These are phyloP conservation scores for Cladophialophora bantiana DNA, from an alignment of 2,329 filamentous ascomycete species.

Conservation along the genomic window DNA sequence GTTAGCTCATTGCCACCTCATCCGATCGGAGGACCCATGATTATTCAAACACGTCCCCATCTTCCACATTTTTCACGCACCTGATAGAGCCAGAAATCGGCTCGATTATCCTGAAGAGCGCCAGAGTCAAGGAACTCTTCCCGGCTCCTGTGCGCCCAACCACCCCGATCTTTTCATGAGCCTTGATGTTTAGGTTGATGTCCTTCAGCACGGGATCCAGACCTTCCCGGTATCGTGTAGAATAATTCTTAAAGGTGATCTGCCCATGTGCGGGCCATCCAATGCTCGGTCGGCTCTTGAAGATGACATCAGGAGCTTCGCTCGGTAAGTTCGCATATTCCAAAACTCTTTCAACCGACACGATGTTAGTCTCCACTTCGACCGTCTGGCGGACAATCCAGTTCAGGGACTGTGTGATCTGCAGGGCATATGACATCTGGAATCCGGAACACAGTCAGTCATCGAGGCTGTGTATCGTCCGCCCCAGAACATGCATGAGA, in stretches of 20 bases:
- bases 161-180: slow-evolving; percentile 97
- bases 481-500: slow-evolving; percentile 1
- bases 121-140: slow-evolving; percentile 91
- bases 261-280: slow-evolving; percentile 91
- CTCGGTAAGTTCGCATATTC: slow-evolving; percentile 92
- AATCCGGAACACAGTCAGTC: slow-evolving; percentile 14
- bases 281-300: slow-evolving; percentile 82
- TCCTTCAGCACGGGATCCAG: slow-evolving; percentile 93
- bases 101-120: slow-evolving; percentile 96
- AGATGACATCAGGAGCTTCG: slow-evolving; percentile 93
- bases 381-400: slow-evolving; percentile 99
- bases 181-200: slow-evolving; percentile 88
- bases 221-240: slow-evolving; percentile 87
- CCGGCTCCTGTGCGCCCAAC: slow-evolving; percentile 95
- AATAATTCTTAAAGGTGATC: slow-evolving; percentile 91
- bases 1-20: slow-evolving; percentile 16
- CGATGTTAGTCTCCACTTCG: slow-evolving; percentile 99
- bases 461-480: slow-evolving; percentile 13
- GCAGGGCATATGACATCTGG: slow-evolving; percentile 90
- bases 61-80: slow-evolving; percentile 42
- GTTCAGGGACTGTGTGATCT: slow-evolving; percentile 96
- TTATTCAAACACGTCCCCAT: neutral
- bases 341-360: slow-evolving; percentile 95
- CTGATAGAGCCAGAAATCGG: slow-evolving; percentile 77
- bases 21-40: neutral